Evolutionary conservation across 768 basidiomycete species (phyloP).

Genomic region (Cyclocybe cylindracea): DNA sequence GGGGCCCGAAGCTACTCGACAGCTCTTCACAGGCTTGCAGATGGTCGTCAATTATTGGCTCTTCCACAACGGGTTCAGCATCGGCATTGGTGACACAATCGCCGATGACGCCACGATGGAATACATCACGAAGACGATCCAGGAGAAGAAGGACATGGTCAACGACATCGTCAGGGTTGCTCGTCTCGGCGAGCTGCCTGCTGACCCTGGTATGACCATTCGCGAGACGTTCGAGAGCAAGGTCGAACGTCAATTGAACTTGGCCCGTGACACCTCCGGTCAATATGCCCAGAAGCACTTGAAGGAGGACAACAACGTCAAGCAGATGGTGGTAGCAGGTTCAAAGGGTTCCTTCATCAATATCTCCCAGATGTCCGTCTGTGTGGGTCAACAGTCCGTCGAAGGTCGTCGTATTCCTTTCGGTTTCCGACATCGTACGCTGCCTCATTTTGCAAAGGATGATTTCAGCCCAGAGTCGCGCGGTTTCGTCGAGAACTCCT

Average conservation of each 20-base stretch:
- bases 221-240: constrained; percentile 96
- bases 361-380: constrained; percentile 99
- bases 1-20: constrained; percentile 87
- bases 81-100: constrained; percentile 98
- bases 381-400: constrained; percentile 97
- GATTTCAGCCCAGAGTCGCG: constrained; percentile 98
- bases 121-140: constrained; percentile 81
- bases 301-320: constrained; percentile 99
- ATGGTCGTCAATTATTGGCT: constrained; percentile 98
- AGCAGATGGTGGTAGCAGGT: constrained; percentile 99
- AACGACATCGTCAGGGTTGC: constrained; percentile 78
- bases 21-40: constrained; percentile 92
- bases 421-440: constrained; percentile 93
- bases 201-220: constrained; percentile 97
- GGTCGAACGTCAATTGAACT: constrained; percentile 89
- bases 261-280: constrained; percentile 94
- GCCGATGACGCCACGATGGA: constrained; percentile 89
- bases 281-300: constrained; percentile 95
- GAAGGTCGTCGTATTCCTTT: constrained; percentile 98
- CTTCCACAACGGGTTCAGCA: constrained; percentile 98
- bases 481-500: constrained; percentile 99
- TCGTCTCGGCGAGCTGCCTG: constrained; percentile 82
- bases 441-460: constrained; percentile 98
- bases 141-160: constrained; percentile 80
- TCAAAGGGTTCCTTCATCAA: constrained; percentile 99